Evolutionary conservation across 169 alveolate species (phyloP), one percentile per base, ranked within the genome.

Genomic region (Nephromyces sp.): DNA sequence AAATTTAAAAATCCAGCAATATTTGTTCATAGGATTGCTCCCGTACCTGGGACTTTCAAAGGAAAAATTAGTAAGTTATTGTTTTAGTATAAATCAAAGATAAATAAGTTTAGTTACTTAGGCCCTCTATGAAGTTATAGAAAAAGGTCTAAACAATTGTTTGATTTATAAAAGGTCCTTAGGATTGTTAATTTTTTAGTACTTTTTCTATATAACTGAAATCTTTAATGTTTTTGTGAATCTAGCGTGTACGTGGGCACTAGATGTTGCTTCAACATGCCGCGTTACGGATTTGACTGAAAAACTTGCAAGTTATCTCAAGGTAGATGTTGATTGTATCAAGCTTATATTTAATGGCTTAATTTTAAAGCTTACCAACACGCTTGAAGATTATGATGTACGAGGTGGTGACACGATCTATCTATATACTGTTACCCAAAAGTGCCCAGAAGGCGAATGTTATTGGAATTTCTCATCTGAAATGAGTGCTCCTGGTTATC

Each of bases 11-110:
- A 66, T 22, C 63, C 22, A 0, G 81, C 81, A 8, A 22, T 75
- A 21, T 75, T 75, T 29, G 75, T 75, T 4, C 81, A 75, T 15
- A 66, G 81, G 3, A 65, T 75, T 4, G 81, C 81, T 4, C 81
- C 81, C 0, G 72, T 75, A 0, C 81, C 81, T 22, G 81, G 81
- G 35, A 75, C 75, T 33, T 29, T 34, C 70, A 75, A 75, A 32
- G 81, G 81, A 15, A 66, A 53, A 32, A 66, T 75, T 25, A 72
- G 81, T 75, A 64, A 52, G 77, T 2, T 15, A 1, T 51, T 27
- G 15, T 22, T 21, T 6, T 5, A 1, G 32, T 27, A 2, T 15
- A 0, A 25, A 57, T 24, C 61, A 32, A 27, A n/a, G n/a, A n/a
- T n/a, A n/a, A n/a, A n/a, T n/a, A n/a, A n/a, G n/a, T n/a, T n/a